These are phyloP conservation scores for Ophiocordyceps camponoti-rufipedis DNA, from an alignment of 2,329 filamentous ascomycete species.

Conservation along the genomic window DNA sequence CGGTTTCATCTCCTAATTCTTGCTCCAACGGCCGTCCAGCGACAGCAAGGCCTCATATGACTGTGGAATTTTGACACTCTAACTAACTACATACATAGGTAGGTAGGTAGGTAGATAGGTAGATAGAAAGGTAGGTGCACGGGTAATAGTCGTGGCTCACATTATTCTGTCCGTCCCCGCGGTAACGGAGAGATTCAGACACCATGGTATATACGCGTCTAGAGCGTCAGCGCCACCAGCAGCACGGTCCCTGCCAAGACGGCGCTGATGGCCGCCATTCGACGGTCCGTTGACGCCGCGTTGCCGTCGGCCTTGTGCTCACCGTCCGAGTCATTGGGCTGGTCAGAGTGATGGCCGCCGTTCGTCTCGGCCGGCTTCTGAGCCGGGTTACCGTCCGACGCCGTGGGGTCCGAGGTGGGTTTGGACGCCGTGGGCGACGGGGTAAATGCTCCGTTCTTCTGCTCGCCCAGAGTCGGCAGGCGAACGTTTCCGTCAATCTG, in stretches of 20 bases:
- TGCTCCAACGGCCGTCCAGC: too few relatives aligned
- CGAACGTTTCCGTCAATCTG: conserved; percentile 49
- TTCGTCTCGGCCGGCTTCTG: not conserved
- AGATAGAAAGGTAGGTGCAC: not conserved
- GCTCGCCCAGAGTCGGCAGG: conserved; percentile 49
- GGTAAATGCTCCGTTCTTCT: conserved; percentile 1
- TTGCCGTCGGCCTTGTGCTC: conserved; percentile 2
- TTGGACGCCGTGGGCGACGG: conserved; percentile 4
- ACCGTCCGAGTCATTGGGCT: not conserved
- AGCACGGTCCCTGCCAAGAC: conserved; percentile 4
- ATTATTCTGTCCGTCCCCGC: not conserved
- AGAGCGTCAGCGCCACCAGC: conserved; percentile 5
- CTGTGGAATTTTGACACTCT: too few relatives aligned
- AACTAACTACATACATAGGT: too few relatives aligned
- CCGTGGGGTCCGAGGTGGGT: conserved; percentile 4
- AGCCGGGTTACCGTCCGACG: conserved; percentile 4
- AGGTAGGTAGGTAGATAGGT: too few relatives aligned
- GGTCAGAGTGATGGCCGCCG: not conserved
- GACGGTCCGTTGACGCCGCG: conserved; percentile 4
- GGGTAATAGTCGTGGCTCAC: not conserved
- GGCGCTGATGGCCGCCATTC: conserved; percentile 4
- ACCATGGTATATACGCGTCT: not conserved
- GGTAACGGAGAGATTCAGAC: not conserved
- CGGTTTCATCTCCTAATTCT: too few relatives aligned
- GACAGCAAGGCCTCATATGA: too few relatives aligned